phyloP scores from a whole-genome alignment of 495 filamentous ascomycete genomes.

The Podospora tetraspora region DNA sequence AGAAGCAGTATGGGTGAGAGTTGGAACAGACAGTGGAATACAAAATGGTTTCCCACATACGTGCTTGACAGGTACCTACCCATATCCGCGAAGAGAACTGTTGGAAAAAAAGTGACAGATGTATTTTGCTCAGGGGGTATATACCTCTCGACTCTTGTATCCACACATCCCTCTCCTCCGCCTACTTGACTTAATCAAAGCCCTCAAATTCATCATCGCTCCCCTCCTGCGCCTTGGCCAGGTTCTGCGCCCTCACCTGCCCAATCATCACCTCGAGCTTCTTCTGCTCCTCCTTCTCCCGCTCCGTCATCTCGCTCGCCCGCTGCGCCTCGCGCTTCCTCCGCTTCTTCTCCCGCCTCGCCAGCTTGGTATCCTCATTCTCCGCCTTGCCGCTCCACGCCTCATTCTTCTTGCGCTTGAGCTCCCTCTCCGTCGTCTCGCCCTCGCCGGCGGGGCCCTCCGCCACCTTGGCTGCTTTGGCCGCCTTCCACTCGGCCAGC shows the following conservation, averaged over 20 bases:
- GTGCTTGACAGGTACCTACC: neutral
- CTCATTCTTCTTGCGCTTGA: constrained; percentile 50
- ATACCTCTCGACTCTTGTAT: neutral
- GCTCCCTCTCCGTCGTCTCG: constrained; percentile 20
- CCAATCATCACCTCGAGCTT: constrained; percentile 62
- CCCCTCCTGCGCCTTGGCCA: constrained; percentile 37
- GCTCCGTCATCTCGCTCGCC: constrained; percentile 63
- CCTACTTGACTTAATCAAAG: constrained; percentile 29
- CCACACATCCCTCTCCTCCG: neutral
- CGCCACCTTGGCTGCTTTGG: constrained; percentile 28
- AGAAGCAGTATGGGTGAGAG: neutral
- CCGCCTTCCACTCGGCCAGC: constrained; percentile 28
- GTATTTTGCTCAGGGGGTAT: neutral
- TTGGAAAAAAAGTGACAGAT: neutral
- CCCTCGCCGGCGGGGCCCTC: constrained; percentile 40
- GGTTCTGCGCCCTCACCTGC: constrained; percentile 54
- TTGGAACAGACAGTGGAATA: too few species aligned
- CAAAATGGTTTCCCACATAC: neutral
- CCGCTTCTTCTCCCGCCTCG: constrained; percentile 68
- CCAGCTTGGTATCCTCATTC: constrained; percentile 57
- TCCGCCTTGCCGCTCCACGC: constrained; percentile 86
- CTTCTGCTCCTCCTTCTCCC: constrained; percentile 61
- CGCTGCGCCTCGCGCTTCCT: constrained; percentile 64
- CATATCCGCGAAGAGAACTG: neutral
- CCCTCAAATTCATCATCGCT: constrained; percentile 44